phyloP scores from a whole-genome alignment of 2,329 filamentous ascomycete genomes.

The Cordyceps cateniannulata region DNA sequence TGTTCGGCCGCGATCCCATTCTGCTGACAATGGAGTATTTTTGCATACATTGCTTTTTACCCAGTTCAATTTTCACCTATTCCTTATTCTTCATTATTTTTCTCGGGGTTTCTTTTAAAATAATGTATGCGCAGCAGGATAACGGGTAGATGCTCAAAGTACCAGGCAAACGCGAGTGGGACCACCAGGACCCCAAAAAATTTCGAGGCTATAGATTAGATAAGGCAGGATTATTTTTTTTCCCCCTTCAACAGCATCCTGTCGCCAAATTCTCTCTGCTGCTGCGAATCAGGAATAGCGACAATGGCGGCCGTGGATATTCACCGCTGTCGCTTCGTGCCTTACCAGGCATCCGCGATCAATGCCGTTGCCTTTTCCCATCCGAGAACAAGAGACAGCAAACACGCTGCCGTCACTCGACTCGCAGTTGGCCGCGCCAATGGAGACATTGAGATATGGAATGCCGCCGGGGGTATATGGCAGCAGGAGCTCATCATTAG shows the following conservation, averaged over 20 bases:
- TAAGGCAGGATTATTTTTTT: slow-evolving; percentile 24
- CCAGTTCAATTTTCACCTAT: no score
- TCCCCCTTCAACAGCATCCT: slow-evolving; percentile 12
- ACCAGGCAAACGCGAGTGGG: background rate
- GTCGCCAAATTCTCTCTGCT: background rate
- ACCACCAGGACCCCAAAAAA: slow-evolving; percentile 19
- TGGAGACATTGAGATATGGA: slow-evolving; percentile 97
- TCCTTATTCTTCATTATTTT: no score
- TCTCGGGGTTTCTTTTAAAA: no score
- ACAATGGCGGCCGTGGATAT: slow-evolving; percentile 65
- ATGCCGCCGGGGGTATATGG: slow-evolving; percentile 76
- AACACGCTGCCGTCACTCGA: slow-evolving; percentile 52
- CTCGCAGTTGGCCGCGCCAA: slow-evolving; percentile 89
- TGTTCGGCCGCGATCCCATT: no score
- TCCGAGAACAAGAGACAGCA: slow-evolving; percentile 43
- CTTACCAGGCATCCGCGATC: slow-evolving; percentile 84
- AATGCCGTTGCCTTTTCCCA: slow-evolving; percentile 94
- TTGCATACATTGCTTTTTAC: background rate
- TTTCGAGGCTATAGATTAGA: slow-evolving; percentile 19
- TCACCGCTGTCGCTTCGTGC: slow-evolving; percentile 93
- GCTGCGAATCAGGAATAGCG: slow-evolving; percentile 10
- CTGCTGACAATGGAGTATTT: background rate
- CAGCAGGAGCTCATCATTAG: slow-evolving; percentile 81
- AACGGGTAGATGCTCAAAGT: background rate
- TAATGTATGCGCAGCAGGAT: background rate